Evolutionary conservation across 2,329 filamentous ascomycete genomes (phyloP), one percentile per base, ranked within the genome.

Genomic region (Incumbomyces delicatus): DNA sequence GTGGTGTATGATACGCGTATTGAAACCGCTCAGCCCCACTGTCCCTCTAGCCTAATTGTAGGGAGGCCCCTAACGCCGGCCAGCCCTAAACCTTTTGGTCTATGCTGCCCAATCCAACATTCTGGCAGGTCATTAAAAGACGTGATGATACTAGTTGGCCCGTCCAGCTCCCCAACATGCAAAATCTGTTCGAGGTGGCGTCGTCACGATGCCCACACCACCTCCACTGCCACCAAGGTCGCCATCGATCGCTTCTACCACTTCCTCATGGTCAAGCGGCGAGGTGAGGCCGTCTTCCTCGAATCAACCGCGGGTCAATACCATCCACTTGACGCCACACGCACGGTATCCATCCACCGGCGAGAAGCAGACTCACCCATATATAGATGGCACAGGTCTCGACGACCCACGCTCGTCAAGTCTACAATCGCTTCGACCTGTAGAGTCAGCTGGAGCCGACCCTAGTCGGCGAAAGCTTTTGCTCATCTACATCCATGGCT

Each of bases 401-500:
- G 16, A 55, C 31, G 57, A 58, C 39, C 51, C 51, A 17, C 50
- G 56, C 43, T 46, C 55, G 4, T 57, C 57, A 52, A 65, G 53
- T 58, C 53, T 47, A 58, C 58, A 52, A 53, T 61, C 53, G 56
- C 60, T 50, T 57, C 57, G 40, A 54, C 53, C 49, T 55, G 61
- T 44, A 56, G 53, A 58, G 30, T 64, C 62, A 18, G 53, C 59
- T 22, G 50, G 50, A 20, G 4, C 22, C 22, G 8, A 27, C 22
- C 41, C 47, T n/a, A 42, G 36, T 18, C 53, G 58, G 33, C 67
- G 78, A 41, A 75, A 72, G 20, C 71, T 95, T 18, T 73, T 95
- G 1, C 62, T 94, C 17, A 71, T 95, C 44, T 95, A 88, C 61
- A 80, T 95, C 47, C 89, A 95, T 68, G 88, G 89, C 50, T 95